Conservation (phyloP, 176 grass and related monocot genomes). For the Aegilops bicornis region DNA sequence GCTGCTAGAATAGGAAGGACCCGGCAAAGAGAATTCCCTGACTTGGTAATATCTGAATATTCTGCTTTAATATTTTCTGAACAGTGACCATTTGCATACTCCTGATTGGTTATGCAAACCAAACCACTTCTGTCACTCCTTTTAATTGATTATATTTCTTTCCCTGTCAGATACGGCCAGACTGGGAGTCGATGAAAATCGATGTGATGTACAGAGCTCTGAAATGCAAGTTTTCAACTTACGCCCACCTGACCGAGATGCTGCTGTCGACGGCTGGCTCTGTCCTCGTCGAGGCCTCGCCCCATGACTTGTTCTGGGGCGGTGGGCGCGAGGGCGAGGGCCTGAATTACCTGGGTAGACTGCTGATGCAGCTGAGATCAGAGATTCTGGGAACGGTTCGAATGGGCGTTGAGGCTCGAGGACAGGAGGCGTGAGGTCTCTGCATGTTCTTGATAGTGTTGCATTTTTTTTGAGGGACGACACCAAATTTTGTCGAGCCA, state of each 20-base stretch:
- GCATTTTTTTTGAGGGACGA: neutral
- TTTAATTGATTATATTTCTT: constrained; percentile 5
- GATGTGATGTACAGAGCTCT: constrained; percentile 77
- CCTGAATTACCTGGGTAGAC: constrained; percentile 85
- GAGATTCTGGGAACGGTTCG: constrained; percentile 44
- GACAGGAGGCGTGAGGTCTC: neutral
- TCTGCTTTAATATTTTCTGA: neutral
- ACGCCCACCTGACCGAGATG: constrained; percentile 66
- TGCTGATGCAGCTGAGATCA: constrained; percentile 82
- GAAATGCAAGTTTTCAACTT: constrained; percentile 77
- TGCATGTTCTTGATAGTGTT: neutral
- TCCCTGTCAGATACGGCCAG: constrained; percentile 48
- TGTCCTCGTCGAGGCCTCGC: constrained; percentile 90
- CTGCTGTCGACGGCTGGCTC: constrained; percentile 76
- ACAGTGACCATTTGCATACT: neutral
- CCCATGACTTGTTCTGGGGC: constrained; percentile 95
- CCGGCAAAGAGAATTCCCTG: constrained; percentile 66
- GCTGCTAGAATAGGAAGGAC: constrained; percentile 88
- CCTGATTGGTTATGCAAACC: neutral
- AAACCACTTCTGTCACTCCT: neutral
- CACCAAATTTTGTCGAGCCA: neutral
- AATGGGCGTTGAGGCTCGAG: neutral
- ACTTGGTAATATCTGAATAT: constrained; percentile 70
- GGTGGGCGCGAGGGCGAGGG: constrained; percentile 83
- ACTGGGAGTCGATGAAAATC: constrained; percentile 80